Base-by-base conservation (phyloP, 352 stramenopile species). In the Phytopythium sindhum region DNA sequence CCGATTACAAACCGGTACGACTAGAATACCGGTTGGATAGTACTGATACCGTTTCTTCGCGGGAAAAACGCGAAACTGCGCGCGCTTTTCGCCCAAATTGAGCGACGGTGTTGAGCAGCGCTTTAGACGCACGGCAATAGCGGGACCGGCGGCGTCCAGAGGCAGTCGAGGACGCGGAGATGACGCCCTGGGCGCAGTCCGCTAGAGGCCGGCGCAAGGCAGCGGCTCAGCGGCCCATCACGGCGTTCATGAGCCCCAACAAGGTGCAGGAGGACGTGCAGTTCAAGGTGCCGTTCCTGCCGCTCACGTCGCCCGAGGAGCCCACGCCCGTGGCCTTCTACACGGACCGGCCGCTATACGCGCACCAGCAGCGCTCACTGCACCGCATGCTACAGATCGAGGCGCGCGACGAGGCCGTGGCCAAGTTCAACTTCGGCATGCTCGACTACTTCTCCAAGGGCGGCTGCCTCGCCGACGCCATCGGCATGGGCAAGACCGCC, bases 331-430 rank as follows among this genome's bases (percentile, higher is more conserved):
- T 64, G 4, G 65, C 69, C 23, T 90, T 96, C 53, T 74, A 77
- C 26, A 19, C 35, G 9, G 50, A 74, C 0, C 59, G 78, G n/a
- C 84, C 81, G 52, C 73, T 96, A 23, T 93, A 90, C 63, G 70
- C 76, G 21, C 88, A 96, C 68, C 88, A 96, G 60, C 70, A 81
- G n/a, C 86, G 88, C 44, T 93, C 88, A 31, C 73, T 96, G 29
- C 77, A 94, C 66, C 82, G 88, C 67, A 95, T 93, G 81, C 71
- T 90, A 42, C 75, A 92, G 70, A 89, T 96, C 51, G 88, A 96
- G 52, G 68, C 72, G 56, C 78, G 72, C 60, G 81, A 95, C 61
- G 84, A 88, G 29, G 39, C 56, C 0, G 78, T 93, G 24, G 69
- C 74, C 29, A 75, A 72, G 23, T 90, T 93, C 62, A 91, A 91